Evolutionary conservation across 129 eudicot species (phyloP).

Genomic region (Dittrichia graveolens): DNA sequence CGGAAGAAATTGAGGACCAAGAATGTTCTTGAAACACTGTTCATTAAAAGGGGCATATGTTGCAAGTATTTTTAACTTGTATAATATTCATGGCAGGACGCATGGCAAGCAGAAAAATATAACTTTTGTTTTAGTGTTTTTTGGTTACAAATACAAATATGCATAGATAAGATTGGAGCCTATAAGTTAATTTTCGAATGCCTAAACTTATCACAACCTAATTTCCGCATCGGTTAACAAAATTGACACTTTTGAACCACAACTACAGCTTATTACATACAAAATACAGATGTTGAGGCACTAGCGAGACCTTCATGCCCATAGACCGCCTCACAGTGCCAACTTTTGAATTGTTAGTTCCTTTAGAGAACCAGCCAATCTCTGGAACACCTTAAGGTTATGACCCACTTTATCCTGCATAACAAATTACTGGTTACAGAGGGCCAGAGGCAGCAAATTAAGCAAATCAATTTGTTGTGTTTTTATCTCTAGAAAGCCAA

Average conservation of each 20-base stretch:
- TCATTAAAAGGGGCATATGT: too few species aligned
- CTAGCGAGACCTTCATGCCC: not conserved
- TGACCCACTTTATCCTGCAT: conserved; percentile 90
- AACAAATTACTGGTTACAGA: not conserved
- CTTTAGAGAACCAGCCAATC: conserved; percentile 73
- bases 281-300: conserved; percentile 12
- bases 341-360: conserved; percentile 62
- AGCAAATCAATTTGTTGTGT: too few species aligned
- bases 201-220: conserved; percentile 16
- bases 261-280: not conserved
- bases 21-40: too few species aligned
- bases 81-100: too few species aligned
- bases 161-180: not conserved
- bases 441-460: too few species aligned
- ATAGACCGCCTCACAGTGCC: conserved; percentile 25
- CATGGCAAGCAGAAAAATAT: not conserved
- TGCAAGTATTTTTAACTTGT: too few species aligned
- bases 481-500: too few species aligned
- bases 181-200: not conserved
- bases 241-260: not conserved
- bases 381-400: conserved; percentile 73
- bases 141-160: not conserved
- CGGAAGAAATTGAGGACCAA: too few species aligned
- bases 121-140: not conserved
- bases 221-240: not conserved